Conservation (phyloP, 2,329 filamentous ascomycete species). For the Sclerotinia spermophila region DNA sequence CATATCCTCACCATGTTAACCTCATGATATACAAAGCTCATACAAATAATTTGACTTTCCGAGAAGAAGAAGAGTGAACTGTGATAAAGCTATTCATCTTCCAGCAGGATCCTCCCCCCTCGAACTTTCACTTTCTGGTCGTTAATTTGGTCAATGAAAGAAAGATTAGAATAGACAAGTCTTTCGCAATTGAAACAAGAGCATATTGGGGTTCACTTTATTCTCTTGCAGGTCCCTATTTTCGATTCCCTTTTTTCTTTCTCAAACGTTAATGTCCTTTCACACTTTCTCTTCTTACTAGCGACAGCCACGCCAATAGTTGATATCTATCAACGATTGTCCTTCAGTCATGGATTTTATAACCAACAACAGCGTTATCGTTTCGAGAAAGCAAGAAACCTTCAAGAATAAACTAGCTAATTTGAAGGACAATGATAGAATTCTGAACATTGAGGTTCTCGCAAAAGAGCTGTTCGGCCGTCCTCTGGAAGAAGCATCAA, state of each 20-base stretch:
- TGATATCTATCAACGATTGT: not conserved
- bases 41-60: not conserved
- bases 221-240: not conserved
- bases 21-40: not conserved
- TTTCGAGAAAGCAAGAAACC: not conserved
- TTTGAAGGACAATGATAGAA: not conserved
- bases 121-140: not conserved
- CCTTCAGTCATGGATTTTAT: not conserved
- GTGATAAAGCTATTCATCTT: not conserved
- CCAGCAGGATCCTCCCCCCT: not conserved
- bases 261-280: not conserved
- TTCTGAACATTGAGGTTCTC: conserved; percentile 1
- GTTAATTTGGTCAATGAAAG: not conserved
- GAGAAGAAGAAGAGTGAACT: not conserved
- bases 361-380: not conserved
- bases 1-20: not conserved
- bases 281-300: not conserved
- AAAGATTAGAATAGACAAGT: too few species aligned
- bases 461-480: not conserved
- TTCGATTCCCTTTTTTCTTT: not conserved
- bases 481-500: not conserved
- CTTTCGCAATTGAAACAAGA: not conserved
- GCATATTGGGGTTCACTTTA: not conserved
- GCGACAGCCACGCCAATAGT: not conserved
- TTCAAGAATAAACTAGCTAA: not conserved